Evolutionary conservation across 225 moss, liverwort and hornwort genomes (phyloP).

Genomic region (Marchantia paleacea): DNA sequence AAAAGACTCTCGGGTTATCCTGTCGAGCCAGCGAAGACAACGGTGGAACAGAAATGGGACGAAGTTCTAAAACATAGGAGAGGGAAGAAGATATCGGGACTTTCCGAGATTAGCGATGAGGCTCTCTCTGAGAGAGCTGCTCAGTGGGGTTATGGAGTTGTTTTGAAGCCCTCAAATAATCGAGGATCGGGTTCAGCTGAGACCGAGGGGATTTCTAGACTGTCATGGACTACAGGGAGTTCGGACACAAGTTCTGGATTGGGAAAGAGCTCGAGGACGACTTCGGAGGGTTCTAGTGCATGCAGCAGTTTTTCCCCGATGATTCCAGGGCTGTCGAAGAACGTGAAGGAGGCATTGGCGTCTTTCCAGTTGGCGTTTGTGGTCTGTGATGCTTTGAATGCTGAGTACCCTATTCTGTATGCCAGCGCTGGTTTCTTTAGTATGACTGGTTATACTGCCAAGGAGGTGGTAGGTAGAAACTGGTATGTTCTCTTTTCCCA

Average conservation of each 20-base stretch:
- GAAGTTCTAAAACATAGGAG: conserved; percentile 15
- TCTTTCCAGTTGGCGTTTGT: conserved; percentile 89
- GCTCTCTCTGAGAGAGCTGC: conserved; percentile 62
- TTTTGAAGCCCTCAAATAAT: conserved; percentile 49
- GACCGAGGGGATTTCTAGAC: conserved; percentile 36
- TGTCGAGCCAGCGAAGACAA: conserved; percentile 22
- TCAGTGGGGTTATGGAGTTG: conserved; percentile 70
- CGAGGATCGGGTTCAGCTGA: conserved; percentile 39
- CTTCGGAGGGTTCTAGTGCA: neutral
- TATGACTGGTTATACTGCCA: conserved; percentile 76
- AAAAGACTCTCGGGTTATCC: neutral
- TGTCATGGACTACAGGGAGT: conserved; percentile 7
- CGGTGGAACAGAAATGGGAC: conserved; percentile 22
- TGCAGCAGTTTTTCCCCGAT: conserved; percentile 33
- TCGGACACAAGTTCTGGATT: conserved; percentile 1
- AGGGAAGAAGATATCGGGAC: conserved; percentile 22
- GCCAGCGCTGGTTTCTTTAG: conserved; percentile 83
- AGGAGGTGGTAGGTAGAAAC: conserved; percentile 69
- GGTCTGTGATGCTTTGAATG: conserved; percentile 64
- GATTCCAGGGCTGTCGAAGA: conserved; percentile 56
- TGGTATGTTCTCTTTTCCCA: conserved; percentile 40
- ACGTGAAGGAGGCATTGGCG: conserved; percentile 69
- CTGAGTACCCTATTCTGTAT: conserved; percentile 66
- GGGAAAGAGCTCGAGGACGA: conserved; percentile 13
- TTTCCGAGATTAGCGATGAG: conserved; percentile 40